A percentile compares a stretch with the other conserved stretches of the same genome.
These are phyloP conservation scores for Exophiala mesophila DNA, from an alignment of 2,329 filamentous ascomycete species.

Conservation along the genomic window DNA sequence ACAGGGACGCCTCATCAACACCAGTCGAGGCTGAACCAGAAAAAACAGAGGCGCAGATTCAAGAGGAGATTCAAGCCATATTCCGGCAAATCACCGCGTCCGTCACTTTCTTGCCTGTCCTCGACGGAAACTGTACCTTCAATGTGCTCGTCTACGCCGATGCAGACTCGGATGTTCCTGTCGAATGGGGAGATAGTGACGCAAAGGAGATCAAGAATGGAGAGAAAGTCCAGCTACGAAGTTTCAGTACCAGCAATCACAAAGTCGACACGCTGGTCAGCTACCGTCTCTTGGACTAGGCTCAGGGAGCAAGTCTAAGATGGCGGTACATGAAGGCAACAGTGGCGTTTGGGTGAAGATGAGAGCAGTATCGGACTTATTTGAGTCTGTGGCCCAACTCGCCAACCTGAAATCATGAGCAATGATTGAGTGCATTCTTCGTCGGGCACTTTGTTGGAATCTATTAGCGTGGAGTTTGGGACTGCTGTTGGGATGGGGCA, in stretches of 20 bases:
- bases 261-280: slow-evolving; percentile 92
- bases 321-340: too few species aligned
- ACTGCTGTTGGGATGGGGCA: too few species aligned
- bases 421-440: too few species aligned
- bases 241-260: slow-evolving; percentile 93
- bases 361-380: slow-evolving; percentile 11
- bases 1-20: slow-evolving; percentile 30
- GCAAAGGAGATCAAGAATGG: slow-evolving; percentile 93
- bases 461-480: slow-evolving; percentile 1
- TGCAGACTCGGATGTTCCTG: slow-evolving; percentile 89
- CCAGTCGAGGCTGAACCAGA: slow-evolving; percentile 42
- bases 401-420: too few species aligned
- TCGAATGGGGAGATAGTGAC: slow-evolving; percentile 98
- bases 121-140: slow-evolving; percentile 94
- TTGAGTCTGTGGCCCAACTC: background rate
- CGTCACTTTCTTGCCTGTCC: slow-evolving; percentile 91
- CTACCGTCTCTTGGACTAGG: slow-evolving; percentile 58
- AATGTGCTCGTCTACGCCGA: slow-evolving; percentile 98
- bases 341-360: too few species aligned
- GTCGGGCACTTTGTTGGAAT: too few species aligned
- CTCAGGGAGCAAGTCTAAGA: too few species aligned
- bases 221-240: slow-evolving; percentile 90
- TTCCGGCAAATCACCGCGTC: slow-evolving; percentile 98
- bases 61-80: slow-evolving; percentile 90
- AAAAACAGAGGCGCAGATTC: slow-evolving; percentile 90